Evolutionary conservation across 208 protist species (phyloP).

Genomic region (Leishmania gerbilli): DNA sequence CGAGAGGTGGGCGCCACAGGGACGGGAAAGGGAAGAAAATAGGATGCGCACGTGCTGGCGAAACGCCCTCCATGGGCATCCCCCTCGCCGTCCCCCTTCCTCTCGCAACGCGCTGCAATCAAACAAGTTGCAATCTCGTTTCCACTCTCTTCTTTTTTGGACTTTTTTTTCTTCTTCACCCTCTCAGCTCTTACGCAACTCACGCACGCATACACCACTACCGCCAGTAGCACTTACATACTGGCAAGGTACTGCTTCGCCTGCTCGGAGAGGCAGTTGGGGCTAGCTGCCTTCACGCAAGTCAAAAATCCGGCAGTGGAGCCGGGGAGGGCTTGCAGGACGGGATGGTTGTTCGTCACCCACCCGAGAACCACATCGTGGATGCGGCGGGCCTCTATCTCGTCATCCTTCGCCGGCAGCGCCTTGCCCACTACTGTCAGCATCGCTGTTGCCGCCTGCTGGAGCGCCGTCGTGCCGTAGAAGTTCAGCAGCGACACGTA

Average conservation of each 20-base stretch:
- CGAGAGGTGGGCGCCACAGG: not conserved
- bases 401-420: constrained; percentile 74
- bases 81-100: not conserved
- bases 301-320: constrained; percentile 37
- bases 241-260: constrained; percentile 55
- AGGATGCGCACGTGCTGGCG: not conserved
- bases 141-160: not conserved
- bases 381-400: constrained; percentile 68
- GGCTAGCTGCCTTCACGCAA: constrained; percentile 40
- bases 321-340: constrained; percentile 37
- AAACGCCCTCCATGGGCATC: not conserved
- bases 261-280: constrained; percentile 46
- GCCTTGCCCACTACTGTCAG: constrained; percentile 44
- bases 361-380: constrained; percentile 76
- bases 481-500: constrained; percentile 63
- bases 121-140: not conserved
- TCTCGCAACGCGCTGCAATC: not conserved
- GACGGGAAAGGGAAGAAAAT: not conserved
- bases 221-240: constrained; percentile 14
- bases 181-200: not conserved
- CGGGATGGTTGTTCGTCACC: constrained; percentile 51
- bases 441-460: constrained; percentile 28
- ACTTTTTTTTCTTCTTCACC: too few relatives aligned
- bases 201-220: not conserved
- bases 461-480: constrained; percentile 34